Percentiles rank a stretch among this genome's conserved stretches.
phyloP scores from a whole-genome alignment of 148 eudicot species.

The Drosera capensis region DNA sequence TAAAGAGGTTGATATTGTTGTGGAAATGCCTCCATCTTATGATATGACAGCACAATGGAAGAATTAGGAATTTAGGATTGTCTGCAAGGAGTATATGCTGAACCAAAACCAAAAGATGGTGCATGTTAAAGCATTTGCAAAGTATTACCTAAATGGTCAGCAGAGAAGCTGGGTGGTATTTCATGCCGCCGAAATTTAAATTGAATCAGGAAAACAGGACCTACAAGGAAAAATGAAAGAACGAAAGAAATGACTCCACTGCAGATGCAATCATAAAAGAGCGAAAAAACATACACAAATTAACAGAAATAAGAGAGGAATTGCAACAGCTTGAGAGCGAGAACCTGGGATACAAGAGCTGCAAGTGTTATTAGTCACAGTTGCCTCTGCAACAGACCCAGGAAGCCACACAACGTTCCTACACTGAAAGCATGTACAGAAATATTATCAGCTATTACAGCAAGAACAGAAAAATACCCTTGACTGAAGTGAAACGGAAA shows the following conservation, averaged over 20 bases:
- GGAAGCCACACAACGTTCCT: slow-evolving; percentile 96
- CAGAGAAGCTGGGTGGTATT: slow-evolving; percentile 72
- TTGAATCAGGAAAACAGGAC: slow-evolving; percentile 75
- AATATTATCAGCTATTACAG: not conserved
- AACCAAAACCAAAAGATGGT: not conserved
- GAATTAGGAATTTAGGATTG: too few relatives aligned
- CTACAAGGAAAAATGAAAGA: slow-evolving; percentile 14
- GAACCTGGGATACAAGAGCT: slow-evolving; percentile 72
- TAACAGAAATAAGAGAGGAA: not conserved
- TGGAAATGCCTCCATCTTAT: too few relatives aligned
- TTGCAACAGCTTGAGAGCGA: too few relatives aligned
- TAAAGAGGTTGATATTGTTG: too few relatives aligned
- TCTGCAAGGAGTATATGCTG: not conserved
- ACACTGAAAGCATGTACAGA: slow-evolving; percentile 46
- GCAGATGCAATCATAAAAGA: not conserved
- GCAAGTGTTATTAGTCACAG: slow-evolving; percentile 65
- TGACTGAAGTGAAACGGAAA: not conserved
- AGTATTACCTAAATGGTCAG: slow-evolving; percentile 82
- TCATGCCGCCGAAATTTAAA: slow-evolving; percentile 78
- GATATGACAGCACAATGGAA: too few relatives aligned
- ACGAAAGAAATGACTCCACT: not conserved
- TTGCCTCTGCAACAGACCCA: slow-evolving; percentile 68
- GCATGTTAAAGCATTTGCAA: too few relatives aligned
- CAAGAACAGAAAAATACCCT: not conserved
- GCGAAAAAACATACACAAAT: not conserved